Base-by-base conservation (phyloP, 1,284 basidiomycete species). In the Cryptococcus sp. region DNA sequence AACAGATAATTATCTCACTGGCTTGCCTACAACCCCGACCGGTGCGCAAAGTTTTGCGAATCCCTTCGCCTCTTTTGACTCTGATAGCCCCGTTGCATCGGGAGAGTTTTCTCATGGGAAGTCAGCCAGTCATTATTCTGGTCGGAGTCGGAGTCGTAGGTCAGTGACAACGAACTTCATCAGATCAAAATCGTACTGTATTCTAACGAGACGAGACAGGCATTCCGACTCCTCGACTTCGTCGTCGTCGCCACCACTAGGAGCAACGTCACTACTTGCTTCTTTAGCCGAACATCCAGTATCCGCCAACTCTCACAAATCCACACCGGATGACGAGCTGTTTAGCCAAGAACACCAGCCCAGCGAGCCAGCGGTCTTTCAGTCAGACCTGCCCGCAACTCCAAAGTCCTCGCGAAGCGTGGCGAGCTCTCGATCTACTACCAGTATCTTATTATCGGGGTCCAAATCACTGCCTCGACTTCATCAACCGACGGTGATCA, bases 401-500 rank as follows among this genome's bases (percentile, higher is more conserved):
- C 57, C 57, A 5, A 47, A 38, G 8, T 34, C 29, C 13, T 10
- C 29, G 2, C 29, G 29, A 34, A 34, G 29, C 29, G 29, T 34
- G 29, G 29, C 29, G 29, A 34, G 29, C 29, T 34, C 29, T 34
- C 29, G 29, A 46, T 58, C 57, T 3, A 34, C 37, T 38, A 29
- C 45, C 11, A 58, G 57, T 47, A 45, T 38, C 16, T 39, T 40
- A 29, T 17, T 48, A 11, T 40, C 56, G 10, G 29, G 34, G 16
- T 53, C 52, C 23, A 50, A 43, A 19, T 59, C 58, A 11, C 37
- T 55, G 2, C 58, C 58, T 49, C 48, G 58, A 19, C 25, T 59
- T 17, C 58, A 59, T 52, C 58, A 59, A 23, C 58, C 58, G 19
- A 59, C 58, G 8, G 53, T 59, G 15, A 20, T 59, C 19, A 22